Conservation (phyloP, 1,139 yeast genomes). For the Candida albicans region DNA sequence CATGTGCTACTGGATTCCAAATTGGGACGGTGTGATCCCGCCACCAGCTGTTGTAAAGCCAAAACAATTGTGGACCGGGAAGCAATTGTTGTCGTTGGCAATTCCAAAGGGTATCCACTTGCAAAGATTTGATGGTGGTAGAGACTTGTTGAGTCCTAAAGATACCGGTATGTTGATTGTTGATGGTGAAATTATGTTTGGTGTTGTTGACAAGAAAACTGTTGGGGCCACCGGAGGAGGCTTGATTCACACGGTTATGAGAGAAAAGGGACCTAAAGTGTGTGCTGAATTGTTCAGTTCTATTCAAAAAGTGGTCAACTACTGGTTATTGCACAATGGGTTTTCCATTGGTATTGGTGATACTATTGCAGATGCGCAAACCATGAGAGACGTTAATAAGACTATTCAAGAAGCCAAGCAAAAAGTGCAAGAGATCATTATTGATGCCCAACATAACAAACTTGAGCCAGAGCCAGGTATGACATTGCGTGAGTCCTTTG, state of each 20-base stretch:
- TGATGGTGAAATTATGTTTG: conserved; percentile 93
- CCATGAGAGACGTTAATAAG: conserved; percentile 90
- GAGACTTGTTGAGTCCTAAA: conserved; percentile 78
- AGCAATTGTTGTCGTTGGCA: conserved; percentile 86
- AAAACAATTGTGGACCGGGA: conserved; percentile 96
- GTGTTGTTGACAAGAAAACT: conserved; percentile 96
- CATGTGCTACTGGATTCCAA: conserved; percentile 95
- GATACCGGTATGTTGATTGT: conserved; percentile 91
- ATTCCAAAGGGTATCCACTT: conserved; percentile 95
- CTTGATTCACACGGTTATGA: conserved; percentile 91
- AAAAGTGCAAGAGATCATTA: conserved; percentile 89
- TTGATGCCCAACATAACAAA: conserved; percentile 85
- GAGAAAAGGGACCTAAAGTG: conserved; percentile 91
- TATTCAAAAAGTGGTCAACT: conserved; percentile 92
- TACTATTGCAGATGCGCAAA: conserved; percentile 95
- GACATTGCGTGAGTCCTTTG: conserved; percentile 98
- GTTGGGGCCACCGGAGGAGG: conserved; percentile 99
- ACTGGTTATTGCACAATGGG: conserved; percentile 94
- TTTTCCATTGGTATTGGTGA: conserved; percentile 99
- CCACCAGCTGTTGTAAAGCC: conserved; percentile 94
- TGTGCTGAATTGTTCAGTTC: conserved; percentile 92
- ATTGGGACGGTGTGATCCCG: conserved; percentile 99
- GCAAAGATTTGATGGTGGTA: conserved; percentile 89
- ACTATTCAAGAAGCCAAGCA: conserved; percentile 91
- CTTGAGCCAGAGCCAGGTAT: conserved; percentile 98